Evolutionary conservation across 2,329 filamentous ascomycete species (phyloP).

Genomic region (Colletotrichum gloeosporioides): DNA sequence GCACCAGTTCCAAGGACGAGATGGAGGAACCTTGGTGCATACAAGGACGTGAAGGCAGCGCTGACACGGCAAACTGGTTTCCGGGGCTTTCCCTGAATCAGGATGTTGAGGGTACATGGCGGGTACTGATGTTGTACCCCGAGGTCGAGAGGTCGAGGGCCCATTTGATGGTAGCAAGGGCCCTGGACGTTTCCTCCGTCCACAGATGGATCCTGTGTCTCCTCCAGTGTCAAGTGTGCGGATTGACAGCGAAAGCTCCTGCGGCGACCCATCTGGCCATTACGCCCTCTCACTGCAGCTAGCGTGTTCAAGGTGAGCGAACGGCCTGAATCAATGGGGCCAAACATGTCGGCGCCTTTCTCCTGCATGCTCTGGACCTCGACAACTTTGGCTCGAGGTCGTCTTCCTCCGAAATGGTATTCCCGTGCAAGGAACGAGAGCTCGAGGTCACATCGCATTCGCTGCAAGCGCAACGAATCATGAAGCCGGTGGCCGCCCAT

Average conservation of each 20-base stretch:
- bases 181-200: neutral
- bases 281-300: slow-evolving; percentile 7
- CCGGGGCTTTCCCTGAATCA: neutral
- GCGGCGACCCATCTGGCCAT: neutral
- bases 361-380: neutral
- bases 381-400: neutral
- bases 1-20: neutral
- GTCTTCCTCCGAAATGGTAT: neutral
- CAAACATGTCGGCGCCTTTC: neutral
- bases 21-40: neutral
- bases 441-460: neutral
- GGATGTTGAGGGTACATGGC: neutral
- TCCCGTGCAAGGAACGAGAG: neutral
- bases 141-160: neutral
- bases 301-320: neutral
- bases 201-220: neutral
- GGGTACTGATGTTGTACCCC: slow-evolving; percentile 12
- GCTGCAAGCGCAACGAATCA: neutral
- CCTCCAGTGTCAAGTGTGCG: neutral
- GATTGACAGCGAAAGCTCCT: neutral
- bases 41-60: neutral
- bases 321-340: slow-evolving; percentile 1
- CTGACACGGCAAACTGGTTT: neutral
- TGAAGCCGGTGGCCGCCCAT: neutral
- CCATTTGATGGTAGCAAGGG: slow-evolving; percentile 2